Conservation (phyloP, 2,329 filamentous ascomycete species). For the Aspergillus puulaauensis region DNA sequence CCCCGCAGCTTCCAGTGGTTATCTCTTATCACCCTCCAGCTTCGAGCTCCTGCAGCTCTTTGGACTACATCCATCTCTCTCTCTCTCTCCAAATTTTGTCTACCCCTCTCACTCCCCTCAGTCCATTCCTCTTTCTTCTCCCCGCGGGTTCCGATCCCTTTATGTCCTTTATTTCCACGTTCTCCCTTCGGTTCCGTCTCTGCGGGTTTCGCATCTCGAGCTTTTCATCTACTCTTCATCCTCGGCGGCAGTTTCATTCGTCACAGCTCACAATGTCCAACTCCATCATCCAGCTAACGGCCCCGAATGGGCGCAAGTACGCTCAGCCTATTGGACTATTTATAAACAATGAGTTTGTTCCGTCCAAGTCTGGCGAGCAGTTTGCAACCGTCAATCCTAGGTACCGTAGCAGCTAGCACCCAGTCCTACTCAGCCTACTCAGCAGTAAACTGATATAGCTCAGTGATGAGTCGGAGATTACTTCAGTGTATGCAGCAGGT, state of each 20-base stretch:
- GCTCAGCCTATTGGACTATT: slow-evolving; percentile 74
- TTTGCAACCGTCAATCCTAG: slow-evolving; percentile 69
- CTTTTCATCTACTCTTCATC: slow-evolving; percentile 9
- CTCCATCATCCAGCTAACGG: slow-evolving; percentile 59
- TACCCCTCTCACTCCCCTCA: neutral
- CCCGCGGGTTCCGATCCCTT: slow-evolving; percentile 2
- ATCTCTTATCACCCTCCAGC: neutral
- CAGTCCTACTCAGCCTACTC: neutral
- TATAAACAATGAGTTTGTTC: slow-evolving; percentile 79
- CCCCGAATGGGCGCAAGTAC: slow-evolving; percentile 74
- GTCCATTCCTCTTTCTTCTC: slow-evolving; percentile 5
- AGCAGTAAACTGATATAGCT: slow-evolving; percentile 14
- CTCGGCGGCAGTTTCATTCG: slow-evolving; percentile 22
- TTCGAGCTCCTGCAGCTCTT: neutral
- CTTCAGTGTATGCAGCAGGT: slow-evolving; percentile 63
- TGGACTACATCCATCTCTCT: neutral
- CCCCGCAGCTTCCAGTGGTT: slow-evolving; percentile 2
- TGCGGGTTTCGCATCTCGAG: slow-evolving; percentile 8
- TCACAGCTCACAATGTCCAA: slow-evolving; percentile 35
- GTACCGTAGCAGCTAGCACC: slow-evolving; percentile 25
- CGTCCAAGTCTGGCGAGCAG: slow-evolving; percentile 63
- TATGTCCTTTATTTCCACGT: slow-evolving; percentile 9
- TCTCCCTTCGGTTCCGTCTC: slow-evolving; percentile 7
- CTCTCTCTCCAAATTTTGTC: neutral
- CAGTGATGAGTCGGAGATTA: slow-evolving; percentile 67